Conservation (phyloP, 108 stramenopile species). For the Aurantiochytrium sp. region DNA sequence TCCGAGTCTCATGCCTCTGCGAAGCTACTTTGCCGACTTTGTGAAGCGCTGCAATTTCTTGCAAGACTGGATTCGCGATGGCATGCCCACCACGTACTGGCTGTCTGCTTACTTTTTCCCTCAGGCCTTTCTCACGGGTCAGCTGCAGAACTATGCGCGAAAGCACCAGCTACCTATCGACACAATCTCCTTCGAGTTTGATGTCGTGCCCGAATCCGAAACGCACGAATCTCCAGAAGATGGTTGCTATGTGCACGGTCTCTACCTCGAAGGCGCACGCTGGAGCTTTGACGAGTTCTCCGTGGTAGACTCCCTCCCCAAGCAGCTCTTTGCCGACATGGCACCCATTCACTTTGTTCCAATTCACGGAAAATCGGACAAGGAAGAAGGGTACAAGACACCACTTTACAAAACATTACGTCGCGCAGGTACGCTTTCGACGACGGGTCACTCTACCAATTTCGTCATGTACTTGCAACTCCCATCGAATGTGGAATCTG, state of each 20-base stretch:
- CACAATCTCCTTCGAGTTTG: slow-evolving; percentile 45
- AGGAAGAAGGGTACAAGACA: background rate
- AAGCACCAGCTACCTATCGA: slow-evolving; percentile 44
- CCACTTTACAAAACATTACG: slow-evolving; percentile 45
- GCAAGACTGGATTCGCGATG: slow-evolving; percentile 35
- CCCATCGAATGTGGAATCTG: slow-evolving; percentile 40
- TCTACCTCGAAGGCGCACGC: slow-evolving; percentile 49
- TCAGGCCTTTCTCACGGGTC: slow-evolving; percentile 53
- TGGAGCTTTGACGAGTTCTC: slow-evolving; percentile 30
- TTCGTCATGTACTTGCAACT: slow-evolving; percentile 52
- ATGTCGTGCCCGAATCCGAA: slow-evolving; percentile 19
- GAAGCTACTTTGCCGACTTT: slow-evolving; percentile 42
- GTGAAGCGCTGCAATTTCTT: slow-evolving; percentile 39
- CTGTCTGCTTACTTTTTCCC: slow-evolving; percentile 54
- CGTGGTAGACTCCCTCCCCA: slow-evolving; percentile 42
- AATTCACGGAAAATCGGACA: background rate
- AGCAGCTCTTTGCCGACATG: slow-evolving; percentile 44
- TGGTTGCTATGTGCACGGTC: slow-evolving; percentile 51
- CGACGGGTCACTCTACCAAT: slow-evolving; percentile 56
- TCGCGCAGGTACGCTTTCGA: slow-evolving; percentile 49
- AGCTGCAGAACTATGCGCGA: slow-evolving; percentile 51
- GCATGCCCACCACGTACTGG: slow-evolving; percentile 48
- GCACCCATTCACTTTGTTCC: slow-evolving; percentile 24
- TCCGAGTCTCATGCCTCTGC: slow-evolving; percentile 45
- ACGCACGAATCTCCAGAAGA: slow-evolving; percentile 11